Percentiles rank a stretch among this genome's conserved stretches.
Evolutionary conservation across 2,329 filamentous ascomycete genomes (phyloP).

Genomic region (Allantophomopsis lycopodina): DNA sequence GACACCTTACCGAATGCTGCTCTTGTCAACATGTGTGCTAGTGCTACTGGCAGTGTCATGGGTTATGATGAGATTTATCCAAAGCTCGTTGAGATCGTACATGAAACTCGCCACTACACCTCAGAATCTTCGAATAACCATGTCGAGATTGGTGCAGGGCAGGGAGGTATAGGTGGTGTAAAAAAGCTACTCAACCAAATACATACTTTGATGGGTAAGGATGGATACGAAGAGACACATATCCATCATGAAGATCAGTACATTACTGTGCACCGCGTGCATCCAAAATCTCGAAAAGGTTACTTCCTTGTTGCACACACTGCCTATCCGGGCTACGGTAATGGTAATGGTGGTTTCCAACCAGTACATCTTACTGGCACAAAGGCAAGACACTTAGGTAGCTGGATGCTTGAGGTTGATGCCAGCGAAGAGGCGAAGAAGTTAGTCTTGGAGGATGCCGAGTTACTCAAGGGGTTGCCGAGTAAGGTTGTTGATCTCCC

Average conservation of each 20-base stretch:
- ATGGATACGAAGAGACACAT: slow-evolving; percentile 88
- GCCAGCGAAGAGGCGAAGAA: slow-evolving; percentile 55
- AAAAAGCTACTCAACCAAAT: slow-evolving; percentile 93
- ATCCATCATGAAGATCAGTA: slow-evolving; percentile 95
- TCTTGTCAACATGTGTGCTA: slow-evolving; percentile 90
- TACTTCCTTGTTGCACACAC: slow-evolving; percentile 95
- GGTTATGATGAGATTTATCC: slow-evolving; percentile 97
- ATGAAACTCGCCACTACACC: slow-evolving; percentile 73
- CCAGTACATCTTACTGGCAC: slow-evolving; percentile 75
- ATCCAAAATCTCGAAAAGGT: slow-evolving; percentile 82
- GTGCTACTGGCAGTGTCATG: slow-evolving; percentile 90
- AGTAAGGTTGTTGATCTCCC: slow-evolving; percentile 64
- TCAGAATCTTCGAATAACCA: slow-evolving; percentile 56
- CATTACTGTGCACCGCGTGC: slow-evolving; percentile 89
- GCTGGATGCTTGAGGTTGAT: slow-evolving; percentile 87
- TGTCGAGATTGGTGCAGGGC: slow-evolving; percentile 53
- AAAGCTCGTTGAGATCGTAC: slow-evolving; percentile 80
- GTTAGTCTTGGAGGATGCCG: slow-evolving; percentile 52
- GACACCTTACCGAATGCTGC: slow-evolving; percentile 93
- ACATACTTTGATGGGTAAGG: slow-evolving; percentile 88
- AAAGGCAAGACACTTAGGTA: slow-evolving; percentile 72
- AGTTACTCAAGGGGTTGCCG: slow-evolving; percentile 67
- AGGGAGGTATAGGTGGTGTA: slow-evolving; percentile 75
- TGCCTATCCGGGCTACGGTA: slow-evolving; percentile 82
- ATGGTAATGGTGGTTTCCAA: slow-evolving; percentile 67